These are phyloP conservation scores for Trichoderma simmonsii DNA, from an alignment of 2,329 filamentous ascomycete species.

Conservation along the genomic window DNA sequence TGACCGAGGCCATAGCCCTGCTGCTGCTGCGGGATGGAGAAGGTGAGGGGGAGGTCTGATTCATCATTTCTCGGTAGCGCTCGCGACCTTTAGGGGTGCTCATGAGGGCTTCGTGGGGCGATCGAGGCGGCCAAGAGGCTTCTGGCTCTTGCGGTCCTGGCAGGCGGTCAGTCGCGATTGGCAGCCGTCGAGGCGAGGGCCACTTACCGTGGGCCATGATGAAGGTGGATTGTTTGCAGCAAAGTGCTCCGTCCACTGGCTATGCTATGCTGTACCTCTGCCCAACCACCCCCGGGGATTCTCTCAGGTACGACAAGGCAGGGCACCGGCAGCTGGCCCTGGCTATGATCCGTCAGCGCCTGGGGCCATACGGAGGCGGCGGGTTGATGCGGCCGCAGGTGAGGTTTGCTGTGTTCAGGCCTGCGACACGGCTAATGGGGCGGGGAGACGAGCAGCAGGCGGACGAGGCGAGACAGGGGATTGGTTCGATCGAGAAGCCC, in stretches of 20 bases:
- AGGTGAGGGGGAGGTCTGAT: slow-evolving; percentile 64
- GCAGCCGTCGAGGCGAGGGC: not conserved
- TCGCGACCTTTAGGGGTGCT: slow-evolving; percentile 76
- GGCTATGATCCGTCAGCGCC: slow-evolving; percentile 15
- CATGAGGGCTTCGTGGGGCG: slow-evolving; percentile 61
- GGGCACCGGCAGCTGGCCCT: slow-evolving; percentile 19
- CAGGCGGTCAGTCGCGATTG: slow-evolving; percentile 12
- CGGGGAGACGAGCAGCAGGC: not conserved
- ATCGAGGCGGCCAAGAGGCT: slow-evolving; percentile 64
- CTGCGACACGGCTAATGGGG: slow-evolving; percentile 5
- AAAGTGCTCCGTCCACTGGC: not conserved
- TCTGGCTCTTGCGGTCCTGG: slow-evolving; percentile 35
- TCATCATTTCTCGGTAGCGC: slow-evolving; percentile 65
- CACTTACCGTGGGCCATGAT: slow-evolving; percentile 20
- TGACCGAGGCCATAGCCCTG: slow-evolving; percentile 12
- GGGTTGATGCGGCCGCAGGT: slow-evolving; percentile 9
- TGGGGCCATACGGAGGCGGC: slow-evolving; percentile 12
- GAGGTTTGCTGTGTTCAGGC: not conserved
- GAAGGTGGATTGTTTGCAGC: slow-evolving; percentile 4
- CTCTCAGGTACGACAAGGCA: slow-evolving; percentile 15
- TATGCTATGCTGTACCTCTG: slow-evolving; percentile 5
- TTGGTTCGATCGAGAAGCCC: not conserved
- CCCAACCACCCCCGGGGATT: slow-evolving; percentile 6
- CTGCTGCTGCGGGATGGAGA: slow-evolving; percentile 48
- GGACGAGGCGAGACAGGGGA: not conserved